phyloP scores from a whole-genome alignment of 768 basidiomycete genomes.

The Terana coerulea region DNA sequence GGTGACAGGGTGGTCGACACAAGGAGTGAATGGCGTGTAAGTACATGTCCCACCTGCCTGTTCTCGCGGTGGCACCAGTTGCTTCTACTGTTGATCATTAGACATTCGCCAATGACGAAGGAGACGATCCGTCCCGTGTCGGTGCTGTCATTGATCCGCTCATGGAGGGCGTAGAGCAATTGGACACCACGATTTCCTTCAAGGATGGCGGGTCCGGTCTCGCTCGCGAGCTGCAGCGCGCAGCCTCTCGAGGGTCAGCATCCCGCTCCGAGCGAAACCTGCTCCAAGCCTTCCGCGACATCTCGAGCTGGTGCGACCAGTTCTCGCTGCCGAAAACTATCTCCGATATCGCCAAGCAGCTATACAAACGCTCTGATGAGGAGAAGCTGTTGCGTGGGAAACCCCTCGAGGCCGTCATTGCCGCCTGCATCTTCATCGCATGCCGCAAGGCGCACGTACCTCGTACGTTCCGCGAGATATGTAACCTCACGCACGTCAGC shows the following conservation, averaged over 20 bases:
- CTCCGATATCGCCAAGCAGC: slow-evolving; percentile 93
- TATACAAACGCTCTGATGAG: slow-evolving; percentile 96
- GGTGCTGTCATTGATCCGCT: slow-evolving; percentile 93
- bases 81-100: slow-evolving; percentile 32
- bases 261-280: slow-evolving; percentile 84
- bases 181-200: slow-evolving; percentile 94
- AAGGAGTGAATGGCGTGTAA: slow-evolving; percentile 94
- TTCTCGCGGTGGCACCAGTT: slow-evolving; percentile 17
- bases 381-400: slow-evolving; percentile 91
- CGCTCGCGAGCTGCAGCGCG: slow-evolving; percentile 88
- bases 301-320: slow-evolving; percentile 91
- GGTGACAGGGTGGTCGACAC: slow-evolving; percentile 98
- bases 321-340: slow-evolving; percentile 93
- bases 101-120: slow-evolving; percentile 99
- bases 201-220: slow-evolving; percentile 93
- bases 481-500: slow-evolving; percentile 87
- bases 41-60: slow-evolving; percentile 31
- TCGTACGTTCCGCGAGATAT: slow-evolving; percentile 93
- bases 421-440: slow-evolving; percentile 97
- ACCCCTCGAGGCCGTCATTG: slow-evolving; percentile 88
- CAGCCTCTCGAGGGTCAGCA: slow-evolving; percentile 75
- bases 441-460: slow-evolving; percentile 95
- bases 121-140: slow-evolving; percentile 99
- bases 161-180: slow-evolving; percentile 91
- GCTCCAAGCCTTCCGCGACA: slow-evolving; percentile 85